Evolutionary conservation across 2,329 filamentous ascomycete genomes (phyloP).

Genomic region (Pseudogymnoascus sp.): DNA sequence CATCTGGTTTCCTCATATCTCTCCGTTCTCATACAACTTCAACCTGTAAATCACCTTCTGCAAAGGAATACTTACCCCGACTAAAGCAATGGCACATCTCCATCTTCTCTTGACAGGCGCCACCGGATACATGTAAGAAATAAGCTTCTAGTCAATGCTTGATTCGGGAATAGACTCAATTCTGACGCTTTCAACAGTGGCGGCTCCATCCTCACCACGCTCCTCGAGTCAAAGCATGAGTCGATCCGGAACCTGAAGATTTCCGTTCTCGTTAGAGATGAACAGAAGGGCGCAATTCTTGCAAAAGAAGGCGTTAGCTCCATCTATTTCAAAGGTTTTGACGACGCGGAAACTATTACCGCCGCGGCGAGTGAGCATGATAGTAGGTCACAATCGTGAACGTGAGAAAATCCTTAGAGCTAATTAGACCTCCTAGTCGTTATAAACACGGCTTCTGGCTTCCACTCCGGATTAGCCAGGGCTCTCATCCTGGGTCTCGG

Average conservation of each 20-base stretch:
- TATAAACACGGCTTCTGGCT: constrained; percentile 35
- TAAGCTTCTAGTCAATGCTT: not conserved
- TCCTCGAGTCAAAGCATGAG: constrained; percentile 11
- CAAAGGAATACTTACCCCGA: not conserved
- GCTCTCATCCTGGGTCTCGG: constrained; percentile 37
- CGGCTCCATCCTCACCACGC: constrained; percentile 16
- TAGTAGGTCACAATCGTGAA: constrained; percentile 9
- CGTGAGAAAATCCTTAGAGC: not conserved
- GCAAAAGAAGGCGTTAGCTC: constrained; percentile 17
- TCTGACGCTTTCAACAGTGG: constrained; percentile 14
- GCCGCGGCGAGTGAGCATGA: constrained; percentile 18
- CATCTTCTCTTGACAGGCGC: constrained; percentile 17
- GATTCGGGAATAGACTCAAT: not conserved
- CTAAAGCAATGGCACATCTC: constrained; percentile 2
- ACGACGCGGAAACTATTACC: constrained; percentile 17
- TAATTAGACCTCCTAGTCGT: constrained; percentile 26
- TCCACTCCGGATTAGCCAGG: constrained; percentile 30
- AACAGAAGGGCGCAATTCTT: constrained; percentile 19
- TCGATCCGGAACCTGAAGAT: constrained; percentile 9
- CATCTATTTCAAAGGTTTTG: constrained; percentile 19
- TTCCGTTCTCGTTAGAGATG: constrained; percentile 20
- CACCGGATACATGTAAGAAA: constrained; percentile 19
- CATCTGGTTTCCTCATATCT: not conserved
- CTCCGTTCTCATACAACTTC: not conserved
- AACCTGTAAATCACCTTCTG: not conserved